Conservation (phyloP, 2,329 filamentous ascomycete genomes). For the Diaporthe caulivora region DNA sequence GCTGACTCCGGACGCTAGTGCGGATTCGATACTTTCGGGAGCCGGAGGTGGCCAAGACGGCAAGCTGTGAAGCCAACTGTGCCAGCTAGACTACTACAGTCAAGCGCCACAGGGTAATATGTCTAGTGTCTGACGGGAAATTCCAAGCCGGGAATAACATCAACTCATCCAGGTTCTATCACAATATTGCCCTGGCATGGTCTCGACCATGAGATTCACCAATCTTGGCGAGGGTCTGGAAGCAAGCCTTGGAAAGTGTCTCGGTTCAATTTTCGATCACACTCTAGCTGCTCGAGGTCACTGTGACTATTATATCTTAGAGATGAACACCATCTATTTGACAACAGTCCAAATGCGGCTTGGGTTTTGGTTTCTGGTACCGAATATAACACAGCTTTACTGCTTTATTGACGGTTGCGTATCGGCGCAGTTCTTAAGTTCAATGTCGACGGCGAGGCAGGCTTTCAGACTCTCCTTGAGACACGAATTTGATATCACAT, state of each 20-base stretch:
- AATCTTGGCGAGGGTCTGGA: background rate
- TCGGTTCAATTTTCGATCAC: background rate
- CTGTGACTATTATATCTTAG: background rate
- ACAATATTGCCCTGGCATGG: background rate
- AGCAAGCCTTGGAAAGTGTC: background rate
- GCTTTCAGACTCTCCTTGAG: background rate
- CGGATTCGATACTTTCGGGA: background rate
- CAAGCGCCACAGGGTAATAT: constrained; percentile 11
- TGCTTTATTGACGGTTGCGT: background rate
- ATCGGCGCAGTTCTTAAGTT: too few species aligned
- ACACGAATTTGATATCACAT: fast-evolving
- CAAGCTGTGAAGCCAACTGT: background rate
- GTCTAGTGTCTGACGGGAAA: background rate
- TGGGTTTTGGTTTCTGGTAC: background rate
- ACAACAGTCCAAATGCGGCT: background rate
- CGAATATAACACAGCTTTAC: fast-evolving
- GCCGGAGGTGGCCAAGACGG: constrained; percentile 9
- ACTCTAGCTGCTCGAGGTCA: background rate
- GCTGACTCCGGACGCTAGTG: background rate
- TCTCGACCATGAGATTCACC: too few species aligned
- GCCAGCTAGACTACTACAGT: background rate
- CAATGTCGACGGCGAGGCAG: too few species aligned
- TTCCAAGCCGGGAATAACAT: background rate
- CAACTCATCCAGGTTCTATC: background rate
- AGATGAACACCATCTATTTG: background rate